Conservation (phyloP, 345 rosid genomes). For the Viola odorata region DNA sequence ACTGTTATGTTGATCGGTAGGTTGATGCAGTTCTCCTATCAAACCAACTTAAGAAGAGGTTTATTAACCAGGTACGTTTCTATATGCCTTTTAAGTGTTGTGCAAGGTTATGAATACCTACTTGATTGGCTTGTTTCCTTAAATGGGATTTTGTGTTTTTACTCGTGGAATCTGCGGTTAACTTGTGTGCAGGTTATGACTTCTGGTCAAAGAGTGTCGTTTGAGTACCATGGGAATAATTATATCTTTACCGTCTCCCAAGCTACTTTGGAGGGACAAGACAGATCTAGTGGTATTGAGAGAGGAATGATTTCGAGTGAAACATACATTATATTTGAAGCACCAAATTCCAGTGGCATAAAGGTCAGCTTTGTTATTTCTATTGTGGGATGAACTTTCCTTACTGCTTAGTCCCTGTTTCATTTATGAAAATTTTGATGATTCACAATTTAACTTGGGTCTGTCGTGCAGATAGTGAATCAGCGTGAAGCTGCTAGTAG, state of each 20-base stretch:
- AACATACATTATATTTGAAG: conserved; percentile 84
- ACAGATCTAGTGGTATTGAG: conserved; percentile 51
- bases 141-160: neutral
- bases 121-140: neutral
- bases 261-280: conserved; percentile 68
- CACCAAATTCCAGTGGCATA: conserved; percentile 81
- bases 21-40: conserved; percentile 88
- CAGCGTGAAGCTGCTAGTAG: conserved; percentile 99
- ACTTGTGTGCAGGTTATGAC: conserved; percentile 69
- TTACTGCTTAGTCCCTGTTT: neutral
- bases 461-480: conserved; percentile 65
- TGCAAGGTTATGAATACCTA: neutral
- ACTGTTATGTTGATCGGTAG: conserved; percentile 27
- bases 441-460: neutral
- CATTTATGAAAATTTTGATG: neutral
- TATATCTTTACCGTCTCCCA: conserved; percentile 77
- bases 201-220: conserved; percentile 74
- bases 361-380: conserved; percentile 46
- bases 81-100: neutral
- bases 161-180: conserved; percentile 1
- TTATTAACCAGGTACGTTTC: conserved; percentile 58
- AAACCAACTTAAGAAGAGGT: conserved; percentile 71
- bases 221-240: conserved; percentile 89
- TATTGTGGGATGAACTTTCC: neutral
- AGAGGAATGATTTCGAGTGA: conserved; percentile 78